Evolutionary conservation across 345 rosid genomes (phyloP).

Genomic region (Sonneratia caseolaris): DNA sequence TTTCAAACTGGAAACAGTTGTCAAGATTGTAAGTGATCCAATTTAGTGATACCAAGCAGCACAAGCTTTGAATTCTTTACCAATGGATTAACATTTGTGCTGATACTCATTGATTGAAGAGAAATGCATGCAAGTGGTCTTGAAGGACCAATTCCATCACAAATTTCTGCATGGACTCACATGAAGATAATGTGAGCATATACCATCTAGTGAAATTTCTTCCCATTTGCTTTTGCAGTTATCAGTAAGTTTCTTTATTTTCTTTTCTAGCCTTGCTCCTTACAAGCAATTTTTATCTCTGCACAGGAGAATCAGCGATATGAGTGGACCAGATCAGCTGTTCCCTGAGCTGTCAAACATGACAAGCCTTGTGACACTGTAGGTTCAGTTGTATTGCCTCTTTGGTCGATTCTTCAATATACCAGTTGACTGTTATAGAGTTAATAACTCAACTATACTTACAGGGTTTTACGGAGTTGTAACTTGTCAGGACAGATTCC

Average conservation of each 20-base stretch:
- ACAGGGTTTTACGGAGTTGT: constrained; percentile 35
- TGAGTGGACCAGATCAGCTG: constrained; percentile 25
- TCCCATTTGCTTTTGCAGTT: background rate
- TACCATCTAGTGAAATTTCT: background rate
- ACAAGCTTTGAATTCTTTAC: background rate
- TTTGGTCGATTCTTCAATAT: background rate
- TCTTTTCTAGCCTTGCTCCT: background rate
- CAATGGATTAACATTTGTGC: background rate
- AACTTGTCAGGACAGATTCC: constrained; percentile 31
- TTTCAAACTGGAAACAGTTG: constrained; percentile 49
- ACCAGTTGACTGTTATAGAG: background rate
- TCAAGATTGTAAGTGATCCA: constrained; percentile 47
- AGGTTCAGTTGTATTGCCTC: constrained; percentile 9
- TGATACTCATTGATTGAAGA: constrained; percentile 20
- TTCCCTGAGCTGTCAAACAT: constrained; percentile 26
- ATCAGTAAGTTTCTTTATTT: background rate
- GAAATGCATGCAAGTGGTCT: constrained; percentile 53
- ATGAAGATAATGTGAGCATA: constrained; percentile 33
- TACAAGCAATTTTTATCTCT: background rate
- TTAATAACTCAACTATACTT: background rate
- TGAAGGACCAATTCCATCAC: constrained; percentile 43
- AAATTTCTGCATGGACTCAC: constrained; percentile 22
- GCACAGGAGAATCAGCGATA: constrained; percentile 44
- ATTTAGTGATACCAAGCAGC: background rate
- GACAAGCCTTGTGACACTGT: constrained; percentile 26